A percentile compares a stretch with the other conserved stretches of the same genome.
phyloP scores from a whole-genome alignment of 129 eudicot species.

The Scalesia atractyloides region DNA sequence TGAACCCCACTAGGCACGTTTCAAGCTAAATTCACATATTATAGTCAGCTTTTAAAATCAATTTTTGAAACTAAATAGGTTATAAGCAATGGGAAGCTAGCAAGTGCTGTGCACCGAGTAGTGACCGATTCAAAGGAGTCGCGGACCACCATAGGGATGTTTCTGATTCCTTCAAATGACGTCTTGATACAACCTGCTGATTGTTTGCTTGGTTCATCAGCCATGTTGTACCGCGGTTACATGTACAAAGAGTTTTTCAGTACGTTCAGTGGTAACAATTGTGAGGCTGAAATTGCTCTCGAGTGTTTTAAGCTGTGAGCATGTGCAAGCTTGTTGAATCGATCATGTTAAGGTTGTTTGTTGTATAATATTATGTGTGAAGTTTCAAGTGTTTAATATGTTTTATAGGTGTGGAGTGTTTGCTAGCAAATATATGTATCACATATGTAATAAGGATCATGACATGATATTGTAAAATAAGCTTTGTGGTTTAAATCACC shows the following conservation, averaged over 20 bases:
- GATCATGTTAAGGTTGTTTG: not conserved
- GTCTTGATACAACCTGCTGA: slow-evolving; percentile 43
- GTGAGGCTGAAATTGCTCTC: slow-evolving; percentile 42
- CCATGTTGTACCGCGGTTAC: slow-evolving; percentile 38
- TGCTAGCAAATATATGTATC: not conserved
- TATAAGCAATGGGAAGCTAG: slow-evolving; percentile 57
- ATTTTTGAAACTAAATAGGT: slow-evolving; percentile 36
- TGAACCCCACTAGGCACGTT: not conserved
- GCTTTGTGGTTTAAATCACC: not conserved
- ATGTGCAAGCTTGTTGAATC: not conserved
- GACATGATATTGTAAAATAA: not conserved
- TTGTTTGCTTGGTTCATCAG: not conserved
- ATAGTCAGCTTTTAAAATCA: not conserved
- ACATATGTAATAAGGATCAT: not conserved
- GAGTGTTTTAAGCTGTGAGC: slow-evolving; percentile 28
- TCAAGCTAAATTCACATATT: not conserved
- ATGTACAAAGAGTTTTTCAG: slow-evolving; percentile 49
- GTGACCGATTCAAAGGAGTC: slow-evolving; percentile 44
- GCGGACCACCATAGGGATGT: slow-evolving; percentile 59
- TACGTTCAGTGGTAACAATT: slow-evolving; percentile 35
- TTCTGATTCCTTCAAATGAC: slow-evolving; percentile 49
- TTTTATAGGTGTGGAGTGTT: not conserved
- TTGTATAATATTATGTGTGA: not conserved
- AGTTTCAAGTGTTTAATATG: not conserved
- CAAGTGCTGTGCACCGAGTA: slow-evolving; percentile 60